phyloP scores from a whole-genome alignment of 1,139 yeast species.

The Hyphopichia buzzinii region DNA sequence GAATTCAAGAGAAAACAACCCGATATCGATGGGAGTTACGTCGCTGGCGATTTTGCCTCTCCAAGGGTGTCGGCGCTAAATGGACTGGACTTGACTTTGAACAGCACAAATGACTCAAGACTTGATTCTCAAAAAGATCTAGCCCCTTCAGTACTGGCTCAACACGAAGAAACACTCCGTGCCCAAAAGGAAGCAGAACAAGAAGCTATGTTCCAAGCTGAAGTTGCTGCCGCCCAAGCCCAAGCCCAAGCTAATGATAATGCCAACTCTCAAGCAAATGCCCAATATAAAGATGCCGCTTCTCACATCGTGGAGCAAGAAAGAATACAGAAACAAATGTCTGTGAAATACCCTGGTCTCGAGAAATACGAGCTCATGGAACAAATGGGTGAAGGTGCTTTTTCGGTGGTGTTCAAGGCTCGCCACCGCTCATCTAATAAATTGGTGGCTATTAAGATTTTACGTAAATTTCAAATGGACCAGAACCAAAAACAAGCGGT shows the following conservation, averaged over 20 bases:
- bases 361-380: conserved; percentile 55
- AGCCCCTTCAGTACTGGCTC: too few species aligned
- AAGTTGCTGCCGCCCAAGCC: neutral
- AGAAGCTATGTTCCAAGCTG: neutral
- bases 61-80: neutral
- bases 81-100: conserved; percentile 1
- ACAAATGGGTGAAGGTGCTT: conserved; percentile 91
- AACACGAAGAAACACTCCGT: neutral
- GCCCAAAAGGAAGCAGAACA: conserved; percentile 3
- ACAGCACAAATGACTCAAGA: neutral
- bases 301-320: conserved; percentile 65
- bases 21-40: conserved; percentile 4
- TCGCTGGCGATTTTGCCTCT: neutral
- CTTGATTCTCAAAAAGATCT: neutral
- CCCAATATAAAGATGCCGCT: conserved; percentile 50
- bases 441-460: conserved; percentile 67
- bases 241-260: conserved; percentile 1
- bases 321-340: conserved; percentile 31
- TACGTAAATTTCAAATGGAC: conserved; percentile 56
- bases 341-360: conserved; percentile 44
- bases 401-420: conserved; percentile 84
- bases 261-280: conserved; percentile 2
- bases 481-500: conserved; percentile 52
- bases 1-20: conserved; percentile 26
- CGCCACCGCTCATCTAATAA: conserved; percentile 38